phyloP scores from a whole-genome alignment of 108 stramenopile species.

The Cyclostephanos invisitatus region DNA sequence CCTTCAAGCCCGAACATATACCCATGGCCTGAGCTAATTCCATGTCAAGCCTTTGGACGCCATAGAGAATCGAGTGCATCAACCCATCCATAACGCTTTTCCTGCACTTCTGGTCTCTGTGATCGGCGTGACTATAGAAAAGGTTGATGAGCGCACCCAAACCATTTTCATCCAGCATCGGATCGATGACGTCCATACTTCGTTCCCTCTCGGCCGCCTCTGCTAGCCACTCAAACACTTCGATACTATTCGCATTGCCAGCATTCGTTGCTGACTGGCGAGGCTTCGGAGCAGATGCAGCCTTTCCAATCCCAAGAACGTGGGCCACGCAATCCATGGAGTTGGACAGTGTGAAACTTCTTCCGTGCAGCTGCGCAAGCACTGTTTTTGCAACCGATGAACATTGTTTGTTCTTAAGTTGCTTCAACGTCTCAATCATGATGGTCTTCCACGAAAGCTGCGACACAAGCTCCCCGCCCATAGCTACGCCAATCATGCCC shows the following conservation, averaged over 20 bases:
- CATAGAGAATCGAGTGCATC: constrained; percentile 48
- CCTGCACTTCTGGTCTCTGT: constrained; percentile 58
- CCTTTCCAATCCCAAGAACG: constrained; percentile 52
- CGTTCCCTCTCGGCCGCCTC: constrained; percentile 52
- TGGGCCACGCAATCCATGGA: constrained; percentile 49
- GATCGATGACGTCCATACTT: constrained; percentile 42
- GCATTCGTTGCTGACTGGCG: constrained; percentile 26
- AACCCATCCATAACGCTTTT: constrained; percentile 49
- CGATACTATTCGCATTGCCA: constrained; percentile 30
- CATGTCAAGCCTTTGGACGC: constrained; percentile 41
- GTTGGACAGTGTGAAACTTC: constrained; percentile 52
- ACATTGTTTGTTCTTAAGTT: constrained; percentile 59
- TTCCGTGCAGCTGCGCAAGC: constrained; percentile 52
- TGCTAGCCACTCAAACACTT: constrained; percentile 61
- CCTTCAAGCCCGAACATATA: constrained; percentile 46
- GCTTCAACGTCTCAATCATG: constrained; percentile 58
- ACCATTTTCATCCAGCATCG: constrained; percentile 41
- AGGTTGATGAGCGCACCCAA: constrained; percentile 43
- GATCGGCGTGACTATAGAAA: constrained; percentile 49
- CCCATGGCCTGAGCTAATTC: constrained; percentile 35
- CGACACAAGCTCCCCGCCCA: constrained; percentile 45
- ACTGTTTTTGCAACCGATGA: constrained; percentile 51
- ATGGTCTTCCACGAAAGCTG: constrained; percentile 56
- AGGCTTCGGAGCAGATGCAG: constrained; percentile 33
- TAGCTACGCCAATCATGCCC: constrained; percentile 57